Evolutionary conservation across 805 yeast genomes (phyloP).

Genomic region (Saccharomycopsis malanga): DNA sequence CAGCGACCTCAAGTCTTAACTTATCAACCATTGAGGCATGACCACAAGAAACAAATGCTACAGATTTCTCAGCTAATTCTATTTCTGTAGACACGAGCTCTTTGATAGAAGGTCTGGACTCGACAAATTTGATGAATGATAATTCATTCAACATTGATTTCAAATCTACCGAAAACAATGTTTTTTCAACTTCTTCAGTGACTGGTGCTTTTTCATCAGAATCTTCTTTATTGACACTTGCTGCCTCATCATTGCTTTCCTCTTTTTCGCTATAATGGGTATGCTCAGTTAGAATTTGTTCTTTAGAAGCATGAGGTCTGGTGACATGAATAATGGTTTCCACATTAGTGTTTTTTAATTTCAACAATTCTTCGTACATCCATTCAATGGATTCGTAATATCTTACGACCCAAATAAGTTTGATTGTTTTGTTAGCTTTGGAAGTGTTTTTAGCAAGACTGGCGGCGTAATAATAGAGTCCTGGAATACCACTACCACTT

Average conservation of each 20-base stretch:
- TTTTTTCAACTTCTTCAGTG: not conserved
- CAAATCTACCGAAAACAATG: not conserved
- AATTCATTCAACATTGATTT: not conserved
- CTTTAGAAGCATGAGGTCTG: conserved; percentile 5
- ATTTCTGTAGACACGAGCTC: conserved; percentile 34
- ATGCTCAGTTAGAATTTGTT: not conserved
- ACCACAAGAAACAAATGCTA: conserved; percentile 45
- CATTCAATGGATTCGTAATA: conserved; percentile 38
- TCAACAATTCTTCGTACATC: conserved; percentile 38
- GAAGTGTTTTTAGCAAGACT: conserved; percentile 25
- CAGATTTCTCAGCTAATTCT: conserved; percentile 31
- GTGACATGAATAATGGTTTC: conserved; percentile 29
- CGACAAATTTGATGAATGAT: conserved; percentile 33
- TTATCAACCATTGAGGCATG: conserved; percentile 35
- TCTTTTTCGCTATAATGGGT: conserved; percentile 10
- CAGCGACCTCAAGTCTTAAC: conserved; percentile 24
- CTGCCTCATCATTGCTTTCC: conserved; percentile 14
- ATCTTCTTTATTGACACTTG: no score
- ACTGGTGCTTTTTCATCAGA: conserved; percentile 13
- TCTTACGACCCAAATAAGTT: conserved; percentile 43
- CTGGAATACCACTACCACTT: conserved; percentile 50
- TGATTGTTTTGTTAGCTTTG: conserved; percentile 26
- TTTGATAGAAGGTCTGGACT: conserved; percentile 37
- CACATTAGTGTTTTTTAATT: conserved; percentile 28
- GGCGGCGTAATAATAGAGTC: conserved; percentile 38